Evolutionary conservation across 495 filamentous ascomycete species (phyloP).

Genomic region (Melanomma pulvis-pyrius): DNA sequence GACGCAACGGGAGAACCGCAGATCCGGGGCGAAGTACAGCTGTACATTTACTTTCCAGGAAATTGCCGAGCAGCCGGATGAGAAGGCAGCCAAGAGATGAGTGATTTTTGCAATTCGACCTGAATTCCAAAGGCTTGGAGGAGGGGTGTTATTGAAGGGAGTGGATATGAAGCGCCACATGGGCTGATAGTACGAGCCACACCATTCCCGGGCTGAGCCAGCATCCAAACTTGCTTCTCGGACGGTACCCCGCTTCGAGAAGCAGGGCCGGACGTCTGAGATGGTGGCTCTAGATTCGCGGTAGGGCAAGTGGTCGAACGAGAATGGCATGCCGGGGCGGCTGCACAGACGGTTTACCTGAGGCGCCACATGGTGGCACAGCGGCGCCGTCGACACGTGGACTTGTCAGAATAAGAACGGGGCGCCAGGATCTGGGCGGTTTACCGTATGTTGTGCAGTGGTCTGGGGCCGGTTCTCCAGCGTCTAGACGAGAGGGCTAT

Average conservation of each 20-base stretch:
- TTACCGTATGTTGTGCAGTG: conserved; percentile 2
- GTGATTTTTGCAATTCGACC: not conserved
- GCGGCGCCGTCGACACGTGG: conserved; percentile 10
- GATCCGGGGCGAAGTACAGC: not conserved
- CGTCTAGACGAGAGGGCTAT: not conserved
- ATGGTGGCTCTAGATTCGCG: not conserved
- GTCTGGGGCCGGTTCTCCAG: conserved; percentile 2
- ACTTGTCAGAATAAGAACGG: not conserved
- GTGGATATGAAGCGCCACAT: conserved; percentile 9
- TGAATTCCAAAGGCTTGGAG: not conserved
- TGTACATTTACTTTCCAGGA: not conserved
- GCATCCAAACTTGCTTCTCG: not conserved
- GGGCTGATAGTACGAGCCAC: conserved; percentile 7
- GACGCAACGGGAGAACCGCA: not conserved
- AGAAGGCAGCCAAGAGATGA: not conserved
- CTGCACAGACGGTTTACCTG: not conserved
- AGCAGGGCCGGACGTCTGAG: not conserved
- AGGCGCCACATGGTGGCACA: conserved; percentile 10
- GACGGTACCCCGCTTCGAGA: not conserved
- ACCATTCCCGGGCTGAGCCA: not conserved
- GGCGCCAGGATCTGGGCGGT: not conserved
- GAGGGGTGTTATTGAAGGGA: not conserved
- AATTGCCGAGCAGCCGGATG: not conserved
- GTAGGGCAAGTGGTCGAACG: not conserved
- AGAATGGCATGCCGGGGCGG: not conserved